These are phyloP conservation scores for Rhipidocladum racemiflorum DNA, from an alignment of 176 grass and related monocot genomes.

Conservation along the genomic window DNA sequence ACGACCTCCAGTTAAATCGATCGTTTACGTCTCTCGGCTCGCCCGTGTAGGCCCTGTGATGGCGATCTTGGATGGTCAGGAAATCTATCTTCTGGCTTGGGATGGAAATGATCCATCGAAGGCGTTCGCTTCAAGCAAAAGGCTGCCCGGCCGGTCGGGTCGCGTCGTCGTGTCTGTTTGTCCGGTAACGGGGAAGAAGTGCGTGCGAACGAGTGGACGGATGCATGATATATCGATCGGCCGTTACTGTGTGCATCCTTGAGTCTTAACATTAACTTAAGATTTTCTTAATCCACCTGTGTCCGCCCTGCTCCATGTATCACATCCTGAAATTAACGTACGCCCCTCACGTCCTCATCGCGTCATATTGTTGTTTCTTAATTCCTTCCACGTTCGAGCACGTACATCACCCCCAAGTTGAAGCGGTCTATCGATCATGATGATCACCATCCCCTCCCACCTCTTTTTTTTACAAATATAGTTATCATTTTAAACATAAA, in stretches of 20 bases:
- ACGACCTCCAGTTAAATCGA: background rate
- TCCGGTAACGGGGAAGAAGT: background rate
- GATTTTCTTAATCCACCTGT: no score
- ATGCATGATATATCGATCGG: background rate
- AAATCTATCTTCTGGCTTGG: background rate
- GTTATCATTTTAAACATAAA: no score
- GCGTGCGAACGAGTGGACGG: background rate
- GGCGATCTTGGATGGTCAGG: background rate
- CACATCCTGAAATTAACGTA: background rate
- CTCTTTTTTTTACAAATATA: no score
- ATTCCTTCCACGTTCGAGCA: no score
- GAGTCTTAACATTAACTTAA: background rate
- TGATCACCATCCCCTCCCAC: no score
- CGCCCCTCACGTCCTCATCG: background rate
- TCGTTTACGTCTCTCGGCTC: background rate
- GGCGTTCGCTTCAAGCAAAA: slow-evolving; percentile 26
- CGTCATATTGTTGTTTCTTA: background rate
- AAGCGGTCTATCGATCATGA: background rate
- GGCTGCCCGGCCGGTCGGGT: background rate
- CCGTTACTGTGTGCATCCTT: background rate
- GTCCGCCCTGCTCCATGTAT: no score
- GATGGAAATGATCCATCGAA: background rate
- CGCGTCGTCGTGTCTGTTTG: background rate
- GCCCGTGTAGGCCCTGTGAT: background rate
- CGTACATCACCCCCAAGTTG: background rate